Evolutionary conservation across 225 moss, liverwort and hornwort genomes (phyloP), one percentile per base, ranked within the genome.

Genomic region (Physcomitrellopsis africana): DNA sequence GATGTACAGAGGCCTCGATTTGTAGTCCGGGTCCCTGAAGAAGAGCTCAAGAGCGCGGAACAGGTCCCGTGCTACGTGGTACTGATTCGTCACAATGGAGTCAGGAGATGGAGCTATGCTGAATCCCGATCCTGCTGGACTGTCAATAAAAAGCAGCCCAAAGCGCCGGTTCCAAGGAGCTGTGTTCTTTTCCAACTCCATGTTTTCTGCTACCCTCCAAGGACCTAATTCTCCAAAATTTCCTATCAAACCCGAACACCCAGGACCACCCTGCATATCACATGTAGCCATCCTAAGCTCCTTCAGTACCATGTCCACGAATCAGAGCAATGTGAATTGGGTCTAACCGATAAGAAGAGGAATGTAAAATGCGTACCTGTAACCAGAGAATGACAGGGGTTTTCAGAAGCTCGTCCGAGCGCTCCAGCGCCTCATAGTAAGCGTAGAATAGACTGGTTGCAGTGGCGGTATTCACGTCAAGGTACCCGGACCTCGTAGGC

Each of bases 141-240:
- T 89, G 66, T 89, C 89, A 17, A 89, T 73, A 72, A 86, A 83
- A 19, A 89, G 73, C 78, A 89, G 16, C 12, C 89, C 89, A 51
- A 68, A 86, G 14, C 27, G 80, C 14, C 76, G 68, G 60, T 89
- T 86, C 83, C 86, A 89, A 0, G 89, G 76, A 20, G 76, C 37
- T 1, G 80, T 8, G 53, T 89, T 89, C 26, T 65, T 62, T 73
- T 83, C 83, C 32, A 89, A 63, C 65, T 72, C 57, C 69, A 81
- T 18, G 14, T 83, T 79, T 3, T 61, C 56, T 49, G 62, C 79
- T 26, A 86, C 57, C 53, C 86, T 72, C 86, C 86, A 89, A 0
- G 89, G 86, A 5, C 83, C 89, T 66, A 89, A 19, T 29, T 89
- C 86, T 57, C 86, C 80, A 70, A 89, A 89, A 63, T 85, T 86